Evolutionary conservation across 2,329 filamentous ascomycete species (phyloP).

Genomic region (Phialophora expanda): DNA sequence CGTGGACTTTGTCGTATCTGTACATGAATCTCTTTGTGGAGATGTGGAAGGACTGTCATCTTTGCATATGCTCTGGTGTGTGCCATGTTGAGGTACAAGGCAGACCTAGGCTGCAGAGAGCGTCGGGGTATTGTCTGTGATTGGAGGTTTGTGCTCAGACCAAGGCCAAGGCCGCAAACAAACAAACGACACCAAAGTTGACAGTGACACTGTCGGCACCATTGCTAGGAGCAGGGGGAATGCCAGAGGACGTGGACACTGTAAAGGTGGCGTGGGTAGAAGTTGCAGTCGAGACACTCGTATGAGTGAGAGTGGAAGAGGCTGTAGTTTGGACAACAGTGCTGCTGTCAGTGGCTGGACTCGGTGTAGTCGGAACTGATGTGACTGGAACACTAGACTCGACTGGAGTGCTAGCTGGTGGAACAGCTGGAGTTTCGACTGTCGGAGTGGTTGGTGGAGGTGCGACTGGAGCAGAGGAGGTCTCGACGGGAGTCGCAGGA

Average conservation of each 20-base stretch:
- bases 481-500: constrained; percentile 19
- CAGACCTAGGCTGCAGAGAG: constrained; percentile 37
- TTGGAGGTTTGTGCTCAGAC: constrained; percentile 23
- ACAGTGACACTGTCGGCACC: constrained; percentile 76
- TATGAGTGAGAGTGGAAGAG: constrained; percentile 21
- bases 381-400: constrained; percentile 24
- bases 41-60: constrained; percentile 25
- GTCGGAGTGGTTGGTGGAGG: constrained; percentile 10
- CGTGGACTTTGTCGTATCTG: constrained; percentile 17
- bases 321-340: constrained; percentile 20
- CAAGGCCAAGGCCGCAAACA: constrained; percentile 36
- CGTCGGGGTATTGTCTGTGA: constrained; percentile 30
- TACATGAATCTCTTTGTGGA: constrained; percentile 23
- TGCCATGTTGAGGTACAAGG: constrained; percentile 32
- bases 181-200: constrained; percentile 70
- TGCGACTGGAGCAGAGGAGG: constrained; percentile 26
- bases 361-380: constrained; percentile 17
- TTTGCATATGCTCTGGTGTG: constrained; percentile 28
- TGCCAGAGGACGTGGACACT: constrained; percentile 25
- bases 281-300: constrained; percentile 28
- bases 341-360: constrained; percentile 14
- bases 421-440: constrained; percentile 11
- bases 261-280: constrained; percentile 20
- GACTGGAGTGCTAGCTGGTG: constrained; percentile 10
- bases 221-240: constrained; percentile 36